These are phyloP conservation scores for Acephala macrosclerotiorum DNA, from an alignment of 2,329 filamentous ascomycete species.

Conservation along the genomic window DNA sequence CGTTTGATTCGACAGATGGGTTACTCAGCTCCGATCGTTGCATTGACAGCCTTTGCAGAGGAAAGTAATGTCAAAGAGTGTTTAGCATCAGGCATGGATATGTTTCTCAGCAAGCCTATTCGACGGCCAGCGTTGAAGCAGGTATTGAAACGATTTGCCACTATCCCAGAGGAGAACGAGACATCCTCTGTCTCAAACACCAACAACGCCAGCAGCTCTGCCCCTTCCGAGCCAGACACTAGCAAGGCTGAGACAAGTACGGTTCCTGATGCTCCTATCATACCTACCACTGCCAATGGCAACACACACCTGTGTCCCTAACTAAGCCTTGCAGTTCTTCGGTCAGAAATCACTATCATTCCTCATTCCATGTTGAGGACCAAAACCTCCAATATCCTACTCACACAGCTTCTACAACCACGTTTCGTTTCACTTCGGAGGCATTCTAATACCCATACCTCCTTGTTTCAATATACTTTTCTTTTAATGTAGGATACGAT, in stretches of 20 bases:
- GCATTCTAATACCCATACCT: neutral
- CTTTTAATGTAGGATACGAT: slow-evolving; percentile 5
- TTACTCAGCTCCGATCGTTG: slow-evolving; percentile 88
- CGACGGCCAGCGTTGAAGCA: slow-evolving; percentile 85
- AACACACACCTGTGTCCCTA: neutral
- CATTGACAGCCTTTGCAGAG: slow-evolving; percentile 88
- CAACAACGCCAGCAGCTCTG: slow-evolving; percentile 23
- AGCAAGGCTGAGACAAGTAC: neutral
- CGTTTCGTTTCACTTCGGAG: neutral
- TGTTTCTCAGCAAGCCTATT: slow-evolving; percentile 81
- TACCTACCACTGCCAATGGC: slow-evolving; percentile 1
- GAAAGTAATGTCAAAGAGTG: slow-evolving; percentile 88
- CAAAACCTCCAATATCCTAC: neutral
- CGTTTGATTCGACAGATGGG: slow-evolving; percentile 85
- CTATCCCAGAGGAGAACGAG: slow-evolving; percentile 73
- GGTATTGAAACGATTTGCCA: slow-evolving; percentile 83
- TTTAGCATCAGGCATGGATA: slow-evolving; percentile 90
- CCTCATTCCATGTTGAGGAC: no score
- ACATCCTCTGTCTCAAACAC: slow-evolving; percentile 33
- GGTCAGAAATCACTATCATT: no score
- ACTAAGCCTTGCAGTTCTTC: no score
- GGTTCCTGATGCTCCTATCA: neutral
- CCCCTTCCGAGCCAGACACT: slow-evolving; percentile 23
- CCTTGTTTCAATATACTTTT: neutral
- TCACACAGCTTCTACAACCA: neutral